These are phyloP conservation scores for Fonsecaea erecta DNA, from an alignment of 2,329 filamentous ascomycete genomes.

Conservation along the genomic window DNA sequence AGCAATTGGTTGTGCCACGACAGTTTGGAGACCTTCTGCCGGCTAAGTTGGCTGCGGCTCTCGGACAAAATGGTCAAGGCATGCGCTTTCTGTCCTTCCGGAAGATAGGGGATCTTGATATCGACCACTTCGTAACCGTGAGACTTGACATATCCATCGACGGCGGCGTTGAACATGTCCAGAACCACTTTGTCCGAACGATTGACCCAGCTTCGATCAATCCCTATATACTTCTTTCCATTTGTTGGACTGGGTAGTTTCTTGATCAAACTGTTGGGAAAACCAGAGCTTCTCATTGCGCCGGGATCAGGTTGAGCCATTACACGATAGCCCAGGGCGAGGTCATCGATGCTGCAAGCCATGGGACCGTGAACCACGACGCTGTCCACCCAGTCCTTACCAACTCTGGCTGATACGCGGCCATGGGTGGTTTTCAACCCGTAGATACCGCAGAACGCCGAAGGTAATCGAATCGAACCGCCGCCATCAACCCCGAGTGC, in stretches of 20 bases:
- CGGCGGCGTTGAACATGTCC: conserved; percentile 63
- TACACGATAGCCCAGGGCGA: conserved; percentile 79
- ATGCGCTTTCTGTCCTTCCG: conserved; percentile 76
- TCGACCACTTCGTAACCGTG: conserved; percentile 52
- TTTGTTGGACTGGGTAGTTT: conserved; percentile 40
- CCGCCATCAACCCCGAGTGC: conserved; percentile 76
- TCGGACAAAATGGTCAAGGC: conserved; percentile 77
- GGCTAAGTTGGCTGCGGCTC: conserved; percentile 58
- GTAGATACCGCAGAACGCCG: conserved; percentile 77
- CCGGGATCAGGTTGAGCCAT: conserved; percentile 74
- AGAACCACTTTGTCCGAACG: conserved; percentile 68
- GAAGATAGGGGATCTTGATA: conserved; percentile 61
- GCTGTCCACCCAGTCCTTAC: conserved; percentile 62
- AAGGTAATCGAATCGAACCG: conserved; percentile 74
- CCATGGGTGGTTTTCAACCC: conserved; percentile 80
- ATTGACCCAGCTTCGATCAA: conserved; percentile 71
- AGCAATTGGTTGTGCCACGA: conserved; percentile 55
- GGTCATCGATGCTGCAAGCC: conserved; percentile 74
- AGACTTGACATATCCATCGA: conserved; percentile 57
- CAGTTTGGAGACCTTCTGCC: conserved; percentile 47
- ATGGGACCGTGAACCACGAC: conserved; percentile 75
- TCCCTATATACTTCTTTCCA: conserved; percentile 68
- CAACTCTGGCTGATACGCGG: conserved; percentile 62
- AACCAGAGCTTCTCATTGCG: conserved; percentile 50
- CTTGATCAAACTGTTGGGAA: conserved; percentile 57